These are phyloP conservation scores for Brettanomyces sp. DNA, from an alignment of 805 yeast species.

Conservation along the genomic window DNA sequence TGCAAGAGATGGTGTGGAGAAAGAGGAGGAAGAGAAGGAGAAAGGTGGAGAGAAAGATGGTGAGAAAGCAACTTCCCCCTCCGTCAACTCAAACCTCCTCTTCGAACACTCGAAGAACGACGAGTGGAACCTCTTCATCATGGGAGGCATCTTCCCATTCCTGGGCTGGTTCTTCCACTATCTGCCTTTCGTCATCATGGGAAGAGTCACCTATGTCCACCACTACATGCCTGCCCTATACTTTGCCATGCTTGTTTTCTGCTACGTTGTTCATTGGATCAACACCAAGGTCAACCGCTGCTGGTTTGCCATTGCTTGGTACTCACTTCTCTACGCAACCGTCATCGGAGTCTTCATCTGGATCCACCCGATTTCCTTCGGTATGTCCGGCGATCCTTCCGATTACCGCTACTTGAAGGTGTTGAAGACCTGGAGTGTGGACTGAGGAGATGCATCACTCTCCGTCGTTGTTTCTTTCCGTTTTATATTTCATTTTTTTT, in stretches of 20 bases:
- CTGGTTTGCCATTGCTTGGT: conserved; percentile 26
- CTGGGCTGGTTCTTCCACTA: conserved; percentile 86
- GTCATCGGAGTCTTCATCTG: conserved; percentile 51
- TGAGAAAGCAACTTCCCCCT: neutral
- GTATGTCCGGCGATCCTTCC: conserved; percentile 55
- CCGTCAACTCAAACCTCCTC: neutral
- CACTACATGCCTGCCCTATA: conserved; percentile 93
- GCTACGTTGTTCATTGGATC: conserved; percentile 44
- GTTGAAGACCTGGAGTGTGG: conserved; percentile 45
- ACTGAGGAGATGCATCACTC: neutral
- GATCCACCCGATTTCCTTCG: conserved; percentile 66
- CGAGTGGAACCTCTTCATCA: conserved; percentile 25
- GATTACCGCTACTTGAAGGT: conserved; percentile 44
- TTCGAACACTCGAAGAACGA: neutral
- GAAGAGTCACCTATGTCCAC: conserved; percentile 93
- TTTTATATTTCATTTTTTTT: no score
- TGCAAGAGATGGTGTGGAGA: conserved; percentile 3
- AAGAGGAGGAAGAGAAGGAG: conserved; percentile 6
- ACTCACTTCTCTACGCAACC: conserved; percentile 34
- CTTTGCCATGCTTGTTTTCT: conserved; percentile 78
- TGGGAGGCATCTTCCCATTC: conserved; percentile 78
- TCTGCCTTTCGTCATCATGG: conserved; percentile 85
- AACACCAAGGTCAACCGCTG: conserved; percentile 14
- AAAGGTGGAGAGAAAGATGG: neutral
- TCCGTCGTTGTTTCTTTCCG: no score